Base-by-base conservation (phyloP, 257 asterid genomes). In the Gentiana dahurica region DNA sequence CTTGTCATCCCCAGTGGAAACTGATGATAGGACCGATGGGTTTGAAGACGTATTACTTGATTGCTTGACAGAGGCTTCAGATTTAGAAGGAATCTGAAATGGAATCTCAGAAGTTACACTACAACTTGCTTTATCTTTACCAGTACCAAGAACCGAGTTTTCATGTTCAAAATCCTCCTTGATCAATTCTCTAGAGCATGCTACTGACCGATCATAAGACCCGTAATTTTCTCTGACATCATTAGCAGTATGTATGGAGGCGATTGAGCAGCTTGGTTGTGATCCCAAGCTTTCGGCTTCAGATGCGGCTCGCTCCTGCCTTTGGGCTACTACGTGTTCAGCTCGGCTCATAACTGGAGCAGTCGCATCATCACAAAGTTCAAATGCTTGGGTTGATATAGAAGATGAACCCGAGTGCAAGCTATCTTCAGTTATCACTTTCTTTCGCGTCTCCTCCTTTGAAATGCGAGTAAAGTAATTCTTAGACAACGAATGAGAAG, bases 401-500 rank as follows among this genome's bases (percentile, higher is more conserved):
- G 85, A 80, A 62, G 95, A 80, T 51, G 89, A 81, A 34, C 84
- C 92, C 9, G 95, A 90, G 66, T 87, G 76, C 77, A 85, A 74
- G 79, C 92, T 82, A 32, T 82, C 87, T 36, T 85, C 65, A 36
- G 77, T 81, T 62, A 62, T 59, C 66, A 81, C 83, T 68, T 76
- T 79, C 43, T 75, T 72, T 65, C 64, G 75, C 66, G 53, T 59
- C 39, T 56, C 53, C 50, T 83, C 82, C 71, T 61, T 66, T 12
- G 81, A 63, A 59, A 51, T 44, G 62, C 54, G 70, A 9, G 71
- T 54, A 53, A 3, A 57, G 68, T 54, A 65, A 59, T 68, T 58
- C 64, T 50, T 45, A 34, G 79, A 72, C 60, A 54, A 71, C 12
- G 76, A 55, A 71, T 39, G 63, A 13, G 71, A 0, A 24, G 62